Evolutionary conservation across 2,329 filamentous ascomycete species (phyloP), one percentile per base, ranked within the genome.

Genomic region (Aspergillus amoenus): DNA sequence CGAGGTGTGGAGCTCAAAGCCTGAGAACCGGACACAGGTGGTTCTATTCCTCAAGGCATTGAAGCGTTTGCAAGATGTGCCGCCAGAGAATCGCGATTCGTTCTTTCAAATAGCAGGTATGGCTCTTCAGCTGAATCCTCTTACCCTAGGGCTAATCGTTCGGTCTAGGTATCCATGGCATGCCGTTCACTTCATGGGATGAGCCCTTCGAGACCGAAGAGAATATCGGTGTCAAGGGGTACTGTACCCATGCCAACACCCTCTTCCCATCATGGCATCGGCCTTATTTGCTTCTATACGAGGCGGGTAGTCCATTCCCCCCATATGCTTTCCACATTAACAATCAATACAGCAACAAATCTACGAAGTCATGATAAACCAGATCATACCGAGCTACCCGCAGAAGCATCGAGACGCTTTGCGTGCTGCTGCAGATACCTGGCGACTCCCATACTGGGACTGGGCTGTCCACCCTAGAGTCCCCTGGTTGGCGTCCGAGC

Each of bases 191-290:
- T 6, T 48, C 45, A 7, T 48, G 45, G 45, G 45, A 48, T 15
- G 45, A 48, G 17, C 45, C 45, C 2, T 21, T 37, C 17, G 45
- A 37, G 9, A 48, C 45, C 9, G 11, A 37, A 5, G 45, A 48
- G 30, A 34, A 48, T 18, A 17, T 34, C 17, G 45, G 17, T 32
- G 17, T 37, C 5, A 48, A 48, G n/a, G 55, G 55, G 3, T 57
- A 52, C 24, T 57, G 55, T 27, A 45, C 41, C 9, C 55, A 57
- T 32, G 45, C 43, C 6, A 49, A 52, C 13, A 45, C 45, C 5
- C 39, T 46, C 5, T 57, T 57, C 13, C 55, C 55, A 5, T 27
- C 55, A 22, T 57, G 55, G 55, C 55, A 57, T 53, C 49, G 49
- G n/a, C 42, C 41, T 12, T 57, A 57, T 30, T 32, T 57, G 37